Evolutionary conservation across 768 basidiomycete genomes (phyloP).

Genomic region (Podaxis sp.): DNA sequence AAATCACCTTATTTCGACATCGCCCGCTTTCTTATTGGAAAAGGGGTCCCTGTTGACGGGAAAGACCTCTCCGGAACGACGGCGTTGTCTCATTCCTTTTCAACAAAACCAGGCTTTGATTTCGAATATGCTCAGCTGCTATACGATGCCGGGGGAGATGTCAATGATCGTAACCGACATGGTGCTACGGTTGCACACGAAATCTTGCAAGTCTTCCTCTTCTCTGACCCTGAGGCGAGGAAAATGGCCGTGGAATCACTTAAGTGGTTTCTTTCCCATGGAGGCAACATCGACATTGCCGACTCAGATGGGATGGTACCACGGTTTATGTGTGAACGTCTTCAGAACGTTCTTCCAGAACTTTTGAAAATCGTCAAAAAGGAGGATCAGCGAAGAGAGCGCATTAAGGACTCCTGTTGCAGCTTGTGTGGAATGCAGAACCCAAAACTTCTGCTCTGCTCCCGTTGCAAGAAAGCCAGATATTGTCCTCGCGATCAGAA

Average conservation of each 20-base stretch:
- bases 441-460: conserved; percentile 25
- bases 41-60: conserved; percentile 34
- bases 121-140: conserved; percentile 40
- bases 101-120: conserved; percentile 39
- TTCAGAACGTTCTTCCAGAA: conserved; percentile 10
- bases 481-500: conserved; percentile 31
- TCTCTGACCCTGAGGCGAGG: conserved; percentile 19
- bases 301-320: conserved; percentile 36
- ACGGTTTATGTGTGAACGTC: conserved; percentile 20
- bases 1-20: conserved; percentile 26
- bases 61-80: conserved; percentile 39
- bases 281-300: conserved; percentile 38
- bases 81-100: conserved; percentile 38
- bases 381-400: conserved; percentile 30
- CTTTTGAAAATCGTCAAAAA: conserved; percentile 22
- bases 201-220: conserved; percentile 29
- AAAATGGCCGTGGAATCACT: conserved; percentile 26
- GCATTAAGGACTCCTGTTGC: conserved; percentile 27
- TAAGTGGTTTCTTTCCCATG: conserved; percentile 39
- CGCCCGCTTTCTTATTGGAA: conserved; percentile 31
- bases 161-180: conserved; percentile 39
- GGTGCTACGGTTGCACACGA: conserved; percentile 39
- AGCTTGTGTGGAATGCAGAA: conserved; percentile 32
- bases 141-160: conserved; percentile 38
- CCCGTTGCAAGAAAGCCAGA: conserved; percentile 31